Conservation (phyloP, 2,329 filamentous ascomycete species). For the Emericellopsis atlantica region DNA sequence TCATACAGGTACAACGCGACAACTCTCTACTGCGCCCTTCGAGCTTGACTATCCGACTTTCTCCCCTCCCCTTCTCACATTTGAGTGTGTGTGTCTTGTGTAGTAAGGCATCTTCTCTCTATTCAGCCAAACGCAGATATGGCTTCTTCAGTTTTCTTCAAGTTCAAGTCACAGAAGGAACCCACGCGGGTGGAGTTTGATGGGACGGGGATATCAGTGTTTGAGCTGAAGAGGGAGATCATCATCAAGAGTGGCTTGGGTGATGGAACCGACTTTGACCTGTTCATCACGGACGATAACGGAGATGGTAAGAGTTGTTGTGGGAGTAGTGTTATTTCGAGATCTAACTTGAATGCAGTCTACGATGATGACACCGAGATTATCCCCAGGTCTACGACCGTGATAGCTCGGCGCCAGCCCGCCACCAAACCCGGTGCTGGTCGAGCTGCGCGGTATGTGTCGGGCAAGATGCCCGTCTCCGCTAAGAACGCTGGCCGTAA, state of each 20-base stretch:
- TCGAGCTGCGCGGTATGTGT: conserved; percentile 86
- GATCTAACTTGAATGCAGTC: conserved; percentile 37
- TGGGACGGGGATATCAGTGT: conserved; percentile 94
- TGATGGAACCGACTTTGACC: conserved; percentile 91
- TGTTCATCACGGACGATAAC: conserved; percentile 84
- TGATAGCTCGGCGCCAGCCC: conserved; percentile 78
- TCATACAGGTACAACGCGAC: too few relatives aligned
- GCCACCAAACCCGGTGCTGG: conserved; percentile 78
- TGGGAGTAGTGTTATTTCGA: conserved; percentile 1
- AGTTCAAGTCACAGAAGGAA: conserved; percentile 98
- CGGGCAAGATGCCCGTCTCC: conserved; percentile 84
- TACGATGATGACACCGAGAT: conserved; percentile 98
- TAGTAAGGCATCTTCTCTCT: conserved; percentile 9
- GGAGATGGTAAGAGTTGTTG: conserved; percentile 61
- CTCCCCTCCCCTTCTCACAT: too few relatives aligned
- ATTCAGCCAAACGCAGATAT: conserved; percentile 34
- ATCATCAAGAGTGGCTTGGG: conserved; percentile 88
- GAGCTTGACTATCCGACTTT: too few relatives aligned
- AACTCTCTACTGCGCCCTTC: too few relatives aligned
- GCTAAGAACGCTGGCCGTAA: conserved; percentile 68
- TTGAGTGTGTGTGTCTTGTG: too few relatives aligned
- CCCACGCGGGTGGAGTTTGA: conserved; percentile 91
- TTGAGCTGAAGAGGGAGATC: conserved; percentile 97
- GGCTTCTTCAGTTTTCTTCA: conserved; percentile 98
- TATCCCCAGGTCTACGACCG: conserved; percentile 86